Conservation (phyloP, 805 yeast genomes). For the Grigorovia transvaalensis region DNA sequence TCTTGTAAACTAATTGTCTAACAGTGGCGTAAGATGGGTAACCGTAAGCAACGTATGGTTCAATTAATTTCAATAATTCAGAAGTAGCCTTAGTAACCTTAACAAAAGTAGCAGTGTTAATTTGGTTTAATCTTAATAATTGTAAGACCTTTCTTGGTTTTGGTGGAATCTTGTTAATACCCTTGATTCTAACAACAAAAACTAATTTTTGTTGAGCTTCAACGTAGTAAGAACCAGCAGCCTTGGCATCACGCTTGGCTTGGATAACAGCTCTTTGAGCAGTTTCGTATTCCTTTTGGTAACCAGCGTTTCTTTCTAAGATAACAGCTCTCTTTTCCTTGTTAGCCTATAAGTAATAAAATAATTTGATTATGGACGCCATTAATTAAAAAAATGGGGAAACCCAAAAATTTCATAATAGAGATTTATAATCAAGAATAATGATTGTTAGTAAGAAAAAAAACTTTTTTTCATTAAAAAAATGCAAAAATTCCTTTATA, state of each 20-base stretch:
- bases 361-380: neutral
- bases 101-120: slow-evolving; percentile 91
- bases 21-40: slow-evolving; percentile 89
- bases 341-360: slow-evolving; percentile 31
- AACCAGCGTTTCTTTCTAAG: slow-evolving; percentile 92
- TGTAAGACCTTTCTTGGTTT: slow-evolving; percentile 98
- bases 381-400: neutral
- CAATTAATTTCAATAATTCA: slow-evolving; percentile 87
- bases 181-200: slow-evolving; percentile 97
- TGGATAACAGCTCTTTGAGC: slow-evolving; percentile 80
- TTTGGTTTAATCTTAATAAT: slow-evolving; percentile 85
- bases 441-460: neutral
- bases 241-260: slow-evolving; percentile 90
- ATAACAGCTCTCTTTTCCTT: slow-evolving; percentile 55
- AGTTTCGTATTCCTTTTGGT: slow-evolving; percentile 87
- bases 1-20: slow-evolving; percentile 91
- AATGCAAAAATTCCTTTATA: too few relatives aligned
- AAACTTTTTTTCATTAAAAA: neutral
- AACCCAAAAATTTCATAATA: neutral
- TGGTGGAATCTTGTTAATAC: slow-evolving; percentile 97
- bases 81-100: slow-evolving; percentile 91
- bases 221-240: slow-evolving; percentile 87
- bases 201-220: slow-evolving; percentile 91
- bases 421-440: neutral
- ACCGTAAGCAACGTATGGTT: slow-evolving; percentile 96